Base-by-base conservation (phyloP, 768 basidiomycete species). In the Inosperma sp. region DNA sequence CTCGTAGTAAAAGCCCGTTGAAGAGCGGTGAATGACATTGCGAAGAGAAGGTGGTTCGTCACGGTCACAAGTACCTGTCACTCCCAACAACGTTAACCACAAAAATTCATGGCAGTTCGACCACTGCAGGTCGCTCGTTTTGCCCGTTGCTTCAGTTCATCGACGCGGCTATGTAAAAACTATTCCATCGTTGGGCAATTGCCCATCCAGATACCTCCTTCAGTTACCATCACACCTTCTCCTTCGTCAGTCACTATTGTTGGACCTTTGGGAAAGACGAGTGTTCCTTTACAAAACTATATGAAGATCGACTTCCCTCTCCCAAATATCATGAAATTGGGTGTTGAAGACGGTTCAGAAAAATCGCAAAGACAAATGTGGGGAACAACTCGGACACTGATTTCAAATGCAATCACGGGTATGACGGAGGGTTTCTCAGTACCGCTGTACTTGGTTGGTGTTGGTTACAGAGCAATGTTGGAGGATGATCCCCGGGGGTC, bases 331-430 rank as follows among this genome's bases (percentile, higher is more conserved):
- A 62, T 79, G 58, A 65, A 70, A n/a, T 63, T 80, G 19, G 53
- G 76, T 6, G 82, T 95, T 36, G 77, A 86, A 56, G 75, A 92
- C 60, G 74, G 86, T 1, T 72, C 76, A 34, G 64, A 81, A 44
- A 88, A 90, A 65, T 71, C 80, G 46, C 94, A 97, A 67, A 82
- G 90, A 35, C 80, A 86, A 51, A 86, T 90, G 78, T 98, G 95
- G 94, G 95, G 95, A n/a, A 82, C 90, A 37, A 94, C 91, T 12
- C 83, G 94, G 47, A 87, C 93, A 0, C 77, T 93, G 57, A 88
- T 97, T 64, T 74, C 78, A 56, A 97, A 98, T 64, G 93, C 94
- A 13, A 80, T 99, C 55, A 76, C 72, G 12, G 95, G 95, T 35
- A 91, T 97, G 76, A 87, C 90, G 4, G 80, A 84, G 52, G 94